Percentiles rank a stretch among this genome's conserved stretches.
These are phyloP conservation scores for Heritiera fomes DNA, from an alignment of 345 rosid genomes.

Conservation along the genomic window DNA sequence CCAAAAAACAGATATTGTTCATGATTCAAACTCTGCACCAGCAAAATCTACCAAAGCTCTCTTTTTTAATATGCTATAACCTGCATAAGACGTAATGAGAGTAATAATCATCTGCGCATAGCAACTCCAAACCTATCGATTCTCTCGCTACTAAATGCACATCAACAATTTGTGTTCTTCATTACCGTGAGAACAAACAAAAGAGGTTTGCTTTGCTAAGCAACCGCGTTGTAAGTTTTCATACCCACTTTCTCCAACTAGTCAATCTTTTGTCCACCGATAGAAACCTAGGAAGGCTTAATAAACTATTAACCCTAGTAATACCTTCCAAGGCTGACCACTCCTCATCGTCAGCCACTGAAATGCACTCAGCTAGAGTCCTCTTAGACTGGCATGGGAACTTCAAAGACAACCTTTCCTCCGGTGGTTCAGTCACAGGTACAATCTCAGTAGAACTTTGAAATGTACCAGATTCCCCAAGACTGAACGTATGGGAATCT, in stretches of 20 bases:
- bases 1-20: neutral
- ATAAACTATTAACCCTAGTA: constrained; percentile 82
- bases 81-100: neutral
- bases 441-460: constrained; percentile 72
- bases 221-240: constrained; percentile 16
- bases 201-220: neutral
- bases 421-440: constrained; percentile 47
- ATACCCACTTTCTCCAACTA: constrained; percentile 87
- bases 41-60: neutral
- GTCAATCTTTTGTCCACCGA: constrained; percentile 65
- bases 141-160: neutral
- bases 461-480: constrained; percentile 63
- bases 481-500: constrained; percentile 22
- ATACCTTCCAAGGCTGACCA: constrained; percentile 97
- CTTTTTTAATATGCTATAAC: neutral
- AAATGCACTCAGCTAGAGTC: constrained; percentile 27
- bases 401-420: constrained; percentile 36
- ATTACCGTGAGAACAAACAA: neutral
- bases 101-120: neutral
- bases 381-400: constrained; percentile 41
- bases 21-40: neutral
- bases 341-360: constrained; percentile 58
- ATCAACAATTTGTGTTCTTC: neutral
- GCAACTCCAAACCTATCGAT: neutral
- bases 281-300: constrained; percentile 84